A percentile compares a stretch with the other conserved stretches of the same genome.
These are phyloP conservation scores for Alternaria sp. DNA, from an alignment of 2,329 filamentous ascomycete genomes.

Conservation along the genomic window DNA sequence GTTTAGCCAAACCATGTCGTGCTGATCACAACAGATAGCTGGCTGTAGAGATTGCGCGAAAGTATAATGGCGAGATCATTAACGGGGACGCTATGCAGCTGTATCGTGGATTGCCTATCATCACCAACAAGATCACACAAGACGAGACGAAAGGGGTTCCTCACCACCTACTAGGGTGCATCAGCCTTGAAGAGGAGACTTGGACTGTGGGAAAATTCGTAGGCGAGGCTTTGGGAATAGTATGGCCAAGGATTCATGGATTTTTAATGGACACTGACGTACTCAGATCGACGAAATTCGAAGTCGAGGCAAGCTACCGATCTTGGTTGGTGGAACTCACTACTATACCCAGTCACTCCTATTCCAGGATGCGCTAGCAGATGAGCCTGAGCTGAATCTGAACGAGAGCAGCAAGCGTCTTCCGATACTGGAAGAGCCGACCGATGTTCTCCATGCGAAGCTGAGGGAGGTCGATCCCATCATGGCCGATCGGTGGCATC, in stretches of 20 bases:
- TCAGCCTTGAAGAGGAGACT: constrained; percentile 76
- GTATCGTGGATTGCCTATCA: constrained; percentile 88
- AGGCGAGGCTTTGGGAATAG: constrained; percentile 68
- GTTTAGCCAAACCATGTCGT: neutral
- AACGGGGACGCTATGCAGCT: constrained; percentile 99
- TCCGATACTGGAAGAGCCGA: constrained; percentile 75
- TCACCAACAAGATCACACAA: constrained; percentile 88
- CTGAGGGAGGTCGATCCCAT: constrained; percentile 82
- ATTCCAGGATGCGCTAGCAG: constrained; percentile 75
- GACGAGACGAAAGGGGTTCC: constrained; percentile 80
- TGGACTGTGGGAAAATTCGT: constrained; percentile 87
- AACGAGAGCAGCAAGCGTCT: constrained; percentile 53
- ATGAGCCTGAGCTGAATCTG: constrained; percentile 50
- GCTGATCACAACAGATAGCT: constrained; percentile 67
- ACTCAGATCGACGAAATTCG: constrained; percentile 76
- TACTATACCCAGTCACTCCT: constrained; percentile 93
- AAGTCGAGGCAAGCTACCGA: constrained; percentile 78
- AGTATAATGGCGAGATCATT: constrained; percentile 90
- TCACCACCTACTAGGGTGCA: constrained; percentile 85
- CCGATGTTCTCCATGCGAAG: constrained; percentile 74
- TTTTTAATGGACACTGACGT: constrained; percentile 3
- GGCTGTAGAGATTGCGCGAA: constrained; percentile 83
- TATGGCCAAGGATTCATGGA: constrained; percentile 21
- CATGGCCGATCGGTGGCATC: constrained; percentile 94
- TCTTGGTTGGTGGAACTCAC: constrained; percentile 92